These are phyloP conservation scores for Hypericum perforatum DNA, from an alignment of 345 rosid species.

Conservation along the genomic window DNA sequence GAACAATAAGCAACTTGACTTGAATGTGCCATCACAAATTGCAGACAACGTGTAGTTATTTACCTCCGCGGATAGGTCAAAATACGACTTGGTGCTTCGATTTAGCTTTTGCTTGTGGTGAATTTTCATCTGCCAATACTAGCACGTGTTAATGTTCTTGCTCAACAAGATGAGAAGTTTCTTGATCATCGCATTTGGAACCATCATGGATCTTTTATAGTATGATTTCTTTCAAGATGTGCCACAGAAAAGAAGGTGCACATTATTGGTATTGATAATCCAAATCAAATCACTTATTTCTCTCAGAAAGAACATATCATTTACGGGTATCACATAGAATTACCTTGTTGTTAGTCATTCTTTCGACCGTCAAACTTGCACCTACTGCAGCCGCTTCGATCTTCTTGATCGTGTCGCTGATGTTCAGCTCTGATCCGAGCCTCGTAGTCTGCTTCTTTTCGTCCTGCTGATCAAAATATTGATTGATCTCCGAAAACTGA, in stretches of 20 bases:
- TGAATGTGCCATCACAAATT: neutral
- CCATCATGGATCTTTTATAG: too few species aligned
- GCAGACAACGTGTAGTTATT: constrained; percentile 4
- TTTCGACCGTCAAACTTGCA: constrained; percentile 49
- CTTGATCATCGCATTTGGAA: too few species aligned
- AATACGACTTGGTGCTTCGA: constrained; percentile 46
- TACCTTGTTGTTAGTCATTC: constrained; percentile 53
- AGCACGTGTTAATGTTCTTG: too few species aligned
- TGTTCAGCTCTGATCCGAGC: constrained; percentile 57
- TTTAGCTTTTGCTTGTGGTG: constrained; percentile 43
- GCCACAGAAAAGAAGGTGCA: too few species aligned
- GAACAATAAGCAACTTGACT: constrained; percentile 7
- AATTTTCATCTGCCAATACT: constrained; percentile 54
- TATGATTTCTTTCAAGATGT: too few species aligned
- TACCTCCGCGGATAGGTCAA: constrained; percentile 76
- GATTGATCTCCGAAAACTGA: constrained; percentile 4
- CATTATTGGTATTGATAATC: too few species aligned
- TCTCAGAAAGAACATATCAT: too few species aligned
- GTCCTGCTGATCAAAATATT: constrained; percentile 31
- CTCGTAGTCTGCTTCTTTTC: constrained; percentile 53
- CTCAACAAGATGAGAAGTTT: too few species aligned
- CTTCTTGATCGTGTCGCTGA: constrained; percentile 64
- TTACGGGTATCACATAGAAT: neutral
- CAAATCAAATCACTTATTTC: too few species aligned
- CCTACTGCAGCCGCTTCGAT: constrained; percentile 73